Evolutionary conservation across 176 grass and related monocot species (phyloP).

Genomic region (Guadua angustifolia): DNA sequence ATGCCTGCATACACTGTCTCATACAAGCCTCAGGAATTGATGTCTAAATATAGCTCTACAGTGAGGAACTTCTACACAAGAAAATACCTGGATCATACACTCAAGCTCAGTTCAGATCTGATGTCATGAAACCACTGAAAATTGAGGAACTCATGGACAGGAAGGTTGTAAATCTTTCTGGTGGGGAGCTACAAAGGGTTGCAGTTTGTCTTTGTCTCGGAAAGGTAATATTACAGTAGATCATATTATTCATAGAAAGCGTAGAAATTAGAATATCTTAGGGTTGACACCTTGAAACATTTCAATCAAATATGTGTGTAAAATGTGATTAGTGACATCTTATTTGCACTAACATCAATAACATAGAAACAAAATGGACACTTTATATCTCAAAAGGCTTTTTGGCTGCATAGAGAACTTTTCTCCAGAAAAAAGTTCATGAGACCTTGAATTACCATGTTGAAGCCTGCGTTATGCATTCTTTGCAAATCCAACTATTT

Average conservation of each 20-base stretch:
- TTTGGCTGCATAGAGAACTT: too few relatives aligned
- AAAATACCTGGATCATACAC: conserved; percentile 72
- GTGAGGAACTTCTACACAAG: conserved; percentile 65
- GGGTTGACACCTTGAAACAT: neutral
- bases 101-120: conserved; percentile 67
- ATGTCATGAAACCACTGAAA: conserved; percentile 82
- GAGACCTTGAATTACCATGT: too few relatives aligned
- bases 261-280: neutral
- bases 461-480: too few relatives aligned
- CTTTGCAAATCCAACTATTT: too few relatives aligned
- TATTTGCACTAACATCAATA: too few relatives aligned
- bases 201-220: conserved; percentile 71
- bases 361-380: too few relatives aligned
- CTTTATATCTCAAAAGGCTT: too few relatives aligned
- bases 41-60: conserved; percentile 60
- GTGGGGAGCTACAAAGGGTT: conserved; percentile 74
- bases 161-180: conserved; percentile 63
- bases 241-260: neutral
- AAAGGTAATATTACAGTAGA: conserved; percentile 49
- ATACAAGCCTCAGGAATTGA: conserved; percentile 77
- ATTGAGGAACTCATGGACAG: conserved; percentile 82
- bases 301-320: neutral
- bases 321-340: neutral
- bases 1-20: conserved; percentile 78
- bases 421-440: too few relatives aligned